A percentile compares a stretch with the other conserved stretches of the same genome.
phyloP scores from a whole-genome alignment of 1,284 basidiomycete genomes.

The Thecaphora frezii region DNA sequence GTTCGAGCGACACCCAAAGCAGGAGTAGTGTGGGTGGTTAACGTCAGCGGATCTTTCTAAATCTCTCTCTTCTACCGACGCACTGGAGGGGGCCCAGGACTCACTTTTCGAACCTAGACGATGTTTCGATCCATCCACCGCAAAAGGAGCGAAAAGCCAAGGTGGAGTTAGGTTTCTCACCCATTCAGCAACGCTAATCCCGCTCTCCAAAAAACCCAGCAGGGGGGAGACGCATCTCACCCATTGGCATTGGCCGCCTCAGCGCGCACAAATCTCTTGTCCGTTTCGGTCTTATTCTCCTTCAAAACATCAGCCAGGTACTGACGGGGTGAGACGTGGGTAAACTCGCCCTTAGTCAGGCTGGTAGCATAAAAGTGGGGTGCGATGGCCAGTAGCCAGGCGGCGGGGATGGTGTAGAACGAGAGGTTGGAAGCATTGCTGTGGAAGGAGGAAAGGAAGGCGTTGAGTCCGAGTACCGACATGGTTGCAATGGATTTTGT shows the following conservation, averaged over 20 bases:
- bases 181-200: too few species aligned
- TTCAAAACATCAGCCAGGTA: slow-evolving; percentile 25
- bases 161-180: too few species aligned
- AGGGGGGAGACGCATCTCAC: not conserved
- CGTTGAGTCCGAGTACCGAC: slow-evolving; percentile 11
- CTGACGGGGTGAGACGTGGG: slow-evolving; percentile 22
- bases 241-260: slow-evolving; percentile 27
- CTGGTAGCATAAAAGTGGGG: slow-evolving; percentile 16
- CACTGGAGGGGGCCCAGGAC: too few species aligned
- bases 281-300: slow-evolving; percentile 24
- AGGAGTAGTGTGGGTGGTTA: too few species aligned
- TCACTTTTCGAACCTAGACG: too few species aligned
- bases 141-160: too few species aligned
- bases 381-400: slow-evolving; percentile 21
- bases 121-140: too few species aligned
- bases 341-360: slow-evolving; percentile 16
- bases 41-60: too few species aligned
- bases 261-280: slow-evolving; percentile 32
- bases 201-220: too few species aligned
- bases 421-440: slow-evolving; percentile 21
- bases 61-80: too few species aligned
- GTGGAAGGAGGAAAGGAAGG: slow-evolving; percentile 1
- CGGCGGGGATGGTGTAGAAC: slow-evolving; percentile 23
- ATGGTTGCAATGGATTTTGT: slow-evolving; percentile 3
- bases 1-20: slow-evolving; percentile 5